Conservation (phyloP, 768 basidiomycete species). For the Mycena galericulata region DNA sequence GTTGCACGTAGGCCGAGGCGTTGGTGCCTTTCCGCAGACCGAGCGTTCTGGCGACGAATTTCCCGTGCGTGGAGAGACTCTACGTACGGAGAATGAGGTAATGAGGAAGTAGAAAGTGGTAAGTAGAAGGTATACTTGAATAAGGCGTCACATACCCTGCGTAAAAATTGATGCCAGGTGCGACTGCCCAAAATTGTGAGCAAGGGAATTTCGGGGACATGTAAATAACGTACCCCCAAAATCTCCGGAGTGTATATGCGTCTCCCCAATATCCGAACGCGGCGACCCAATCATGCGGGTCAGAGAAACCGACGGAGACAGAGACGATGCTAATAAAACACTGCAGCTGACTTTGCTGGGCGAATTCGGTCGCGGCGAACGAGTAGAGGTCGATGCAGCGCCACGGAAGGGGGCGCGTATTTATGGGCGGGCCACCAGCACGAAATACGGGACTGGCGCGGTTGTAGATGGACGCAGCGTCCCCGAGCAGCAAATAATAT, state of each 20-base stretch:
- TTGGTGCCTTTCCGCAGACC: constrained; percentile 35
- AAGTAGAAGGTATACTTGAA: neutral
- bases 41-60: constrained; percentile 32
- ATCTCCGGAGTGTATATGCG: constrained; percentile 46
- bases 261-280: constrained; percentile 43
- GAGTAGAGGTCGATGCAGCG: neutral
- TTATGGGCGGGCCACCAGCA: neutral
- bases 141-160: constrained; percentile 36
- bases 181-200: constrained; percentile 33
- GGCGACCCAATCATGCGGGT: constrained; percentile 44
- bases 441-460: neutral
- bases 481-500: neutral
- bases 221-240: constrained; percentile 48
- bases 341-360: neutral
- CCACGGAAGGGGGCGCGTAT: neutral
- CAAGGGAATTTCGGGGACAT: neutral
- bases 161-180: constrained; percentile 48
- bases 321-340: constrained; percentile 17
- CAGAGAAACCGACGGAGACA: constrained; percentile 29
- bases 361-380: neutral
- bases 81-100: constrained; percentile 20
- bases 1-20: constrained; percentile 42
- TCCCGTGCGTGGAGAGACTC: constrained; percentile 40
- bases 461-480: constrained; percentile 2
- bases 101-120: too few relatives aligned